These are phyloP conservation scores for Aspergillus uvarum DNA, from an alignment of 2,329 filamentous ascomycete species.

Conservation along the genomic window DNA sequence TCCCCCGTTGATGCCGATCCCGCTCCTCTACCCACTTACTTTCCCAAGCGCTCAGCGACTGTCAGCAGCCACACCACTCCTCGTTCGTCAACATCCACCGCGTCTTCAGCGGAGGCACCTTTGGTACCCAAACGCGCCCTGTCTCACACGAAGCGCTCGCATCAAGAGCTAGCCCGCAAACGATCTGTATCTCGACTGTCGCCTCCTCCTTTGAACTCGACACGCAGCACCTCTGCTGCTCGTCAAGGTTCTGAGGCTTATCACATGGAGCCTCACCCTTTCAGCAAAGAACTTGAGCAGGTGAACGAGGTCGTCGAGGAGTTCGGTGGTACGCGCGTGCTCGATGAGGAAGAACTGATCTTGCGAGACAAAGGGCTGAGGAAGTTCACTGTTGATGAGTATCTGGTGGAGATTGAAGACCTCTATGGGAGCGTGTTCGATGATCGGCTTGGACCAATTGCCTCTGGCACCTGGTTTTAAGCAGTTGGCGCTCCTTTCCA, in stretches of 20 bases:
- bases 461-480: conserved; percentile 43
- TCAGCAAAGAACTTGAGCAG: conserved; percentile 85
- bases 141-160: conserved; percentile 85
- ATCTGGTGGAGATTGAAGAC: conserved; percentile 74
- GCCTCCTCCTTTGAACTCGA: conserved; percentile 41
- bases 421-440: conserved; percentile 64
- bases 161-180: conserved; percentile 71
- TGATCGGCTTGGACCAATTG: conserved; percentile 39
- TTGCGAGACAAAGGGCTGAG: conserved; percentile 68
- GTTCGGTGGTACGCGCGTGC: conserved; percentile 63
- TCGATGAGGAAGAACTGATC: conserved; percentile 72
- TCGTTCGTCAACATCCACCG: conserved; percentile 47
- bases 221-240: conserved; percentile 35
- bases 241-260: conserved; percentile 41
- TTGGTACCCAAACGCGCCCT: conserved; percentile 74
- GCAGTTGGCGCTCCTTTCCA: conserved; percentile 5
- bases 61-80: conserved; percentile 54
- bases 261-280: conserved; percentile 61
- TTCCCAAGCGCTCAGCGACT: conserved; percentile 69
- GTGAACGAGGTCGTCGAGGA: conserved; percentile 93
- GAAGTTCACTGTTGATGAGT: conserved; percentile 77
- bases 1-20: conserved; percentile 54
- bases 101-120: conserved; percentile 56
- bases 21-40: conserved; percentile 55
- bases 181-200: conserved; percentile 59